Base-by-base conservation (phyloP, 148 eudicot species). In the Chenopodium formosanum region DNA sequence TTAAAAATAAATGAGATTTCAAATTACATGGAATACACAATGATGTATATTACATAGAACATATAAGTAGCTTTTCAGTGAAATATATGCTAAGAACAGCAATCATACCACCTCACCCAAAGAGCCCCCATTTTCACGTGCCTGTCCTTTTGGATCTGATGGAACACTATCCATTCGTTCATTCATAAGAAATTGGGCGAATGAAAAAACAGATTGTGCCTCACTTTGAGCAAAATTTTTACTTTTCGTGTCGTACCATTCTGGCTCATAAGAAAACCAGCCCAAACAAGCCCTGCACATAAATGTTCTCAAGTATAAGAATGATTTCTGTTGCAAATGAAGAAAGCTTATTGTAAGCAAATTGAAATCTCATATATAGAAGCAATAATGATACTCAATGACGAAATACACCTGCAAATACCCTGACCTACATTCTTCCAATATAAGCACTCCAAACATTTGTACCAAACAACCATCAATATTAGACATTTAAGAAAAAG, bases 201-300 rank as follows among this genome's bases (percentile, higher is more conserved):
- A 94, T 72, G 89, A 76, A 76, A 91, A 87, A 85, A 97, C 93
- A 76, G 97, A 94, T 75, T 94, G 99, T 73, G 97, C 97, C 86
- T 97, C 99, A 86, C 97, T 89, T 74, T 84, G 97, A 82, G 95
- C 87, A 90, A 94, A 92, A 78, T 90, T 89, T 78, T 82, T 86
- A 82, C 90, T 94, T 79, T 88, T 91, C 44, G 90, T 80, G 73
- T 97, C 99, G 80, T 84, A 94, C 98, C 98, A 97, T 82, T 94
- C 98, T 81, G 99, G 95, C 84, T 90, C 92, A 79, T 86, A 90
- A 74, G 97, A 89, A 89, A 97, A 97, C 98, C 98, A 97, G 70
- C 98, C 99, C 81, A 97, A 89, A 78, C 93, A 86, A 74, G 95
- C 86, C 88, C 99, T 97, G 95, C 79, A 87, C 66, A 82, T 52